Evolutionary conservation across 2,329 filamentous ascomycete genomes (phyloP).

Genomic region (Phialophora chinensis): DNA sequence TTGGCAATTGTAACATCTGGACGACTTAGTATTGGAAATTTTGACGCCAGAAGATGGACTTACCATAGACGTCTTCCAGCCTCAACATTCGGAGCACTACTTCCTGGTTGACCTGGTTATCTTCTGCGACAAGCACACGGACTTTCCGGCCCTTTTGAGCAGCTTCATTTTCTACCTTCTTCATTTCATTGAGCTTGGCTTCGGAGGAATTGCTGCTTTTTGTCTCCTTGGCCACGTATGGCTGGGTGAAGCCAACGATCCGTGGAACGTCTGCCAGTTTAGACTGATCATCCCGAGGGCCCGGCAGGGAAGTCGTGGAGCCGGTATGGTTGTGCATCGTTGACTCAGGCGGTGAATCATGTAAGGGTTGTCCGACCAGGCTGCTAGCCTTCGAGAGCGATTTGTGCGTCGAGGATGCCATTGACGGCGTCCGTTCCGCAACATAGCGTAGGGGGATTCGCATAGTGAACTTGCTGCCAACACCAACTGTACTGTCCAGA

Average conservation of each 20-base stretch:
- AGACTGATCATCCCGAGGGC: constrained; percentile 23
- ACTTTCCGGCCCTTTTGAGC: constrained; percentile 65
- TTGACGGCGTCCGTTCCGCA: constrained; percentile 64
- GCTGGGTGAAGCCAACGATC: constrained; percentile 41
- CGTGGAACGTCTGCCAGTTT: constrained; percentile 37
- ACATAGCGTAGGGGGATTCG: constrained; percentile 80
- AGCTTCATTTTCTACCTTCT: constrained; percentile 68
- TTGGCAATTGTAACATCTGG: constrained; percentile 85
- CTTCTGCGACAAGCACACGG: constrained; percentile 84
- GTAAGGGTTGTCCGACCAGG: constrained; percentile 33
- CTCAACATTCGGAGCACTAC: constrained; percentile 67
- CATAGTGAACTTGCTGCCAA: constrained; percentile 82
- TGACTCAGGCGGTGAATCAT: constrained; percentile 24
- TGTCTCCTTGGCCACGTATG: constrained; percentile 45
- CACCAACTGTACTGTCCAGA: constrained; percentile 72
- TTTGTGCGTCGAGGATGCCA: constrained; percentile 37
- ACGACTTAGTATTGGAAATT: constrained; percentile 63
- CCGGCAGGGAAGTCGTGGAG: constrained; percentile 28
- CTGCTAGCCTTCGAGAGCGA: constrained; percentile 37
- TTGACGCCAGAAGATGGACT: constrained; percentile 49
- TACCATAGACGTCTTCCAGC: constrained; percentile 55
- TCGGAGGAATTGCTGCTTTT: constrained; percentile 54
- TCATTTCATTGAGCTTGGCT: constrained; percentile 69
- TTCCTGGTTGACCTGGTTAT: constrained; percentile 70
- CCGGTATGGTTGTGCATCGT: constrained; percentile 20